Percentiles rank a stretch among this genome's conserved stretches.
Conservation (phyloP, 2,329 filamentous ascomycete species). For the Penicillium freii region DNA sequence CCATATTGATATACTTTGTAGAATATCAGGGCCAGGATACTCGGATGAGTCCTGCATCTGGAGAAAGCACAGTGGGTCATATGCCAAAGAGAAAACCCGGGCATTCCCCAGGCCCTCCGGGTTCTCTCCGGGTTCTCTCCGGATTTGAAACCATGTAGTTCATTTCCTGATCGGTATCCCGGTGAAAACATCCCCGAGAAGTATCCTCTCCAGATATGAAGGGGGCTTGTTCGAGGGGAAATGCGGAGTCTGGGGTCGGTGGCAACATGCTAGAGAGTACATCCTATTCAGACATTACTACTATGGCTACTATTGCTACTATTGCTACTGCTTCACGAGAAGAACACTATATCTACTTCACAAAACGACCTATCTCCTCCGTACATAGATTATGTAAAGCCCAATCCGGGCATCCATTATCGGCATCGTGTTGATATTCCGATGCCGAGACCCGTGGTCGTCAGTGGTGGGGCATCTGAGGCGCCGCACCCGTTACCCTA, state of each 20-base stretch:
- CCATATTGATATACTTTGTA: not conserved
- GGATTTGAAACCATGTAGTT: constrained; percentile 1
- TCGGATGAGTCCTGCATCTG: constrained; percentile 2
- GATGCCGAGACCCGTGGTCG: constrained; percentile 1
- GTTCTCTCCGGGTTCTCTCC: constrained; percentile 12
- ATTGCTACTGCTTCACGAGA: too few relatives aligned
- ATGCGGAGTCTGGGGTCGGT: constrained; percentile 21
- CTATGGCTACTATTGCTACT: not conserved
- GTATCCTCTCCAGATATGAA: constrained; percentile 6
- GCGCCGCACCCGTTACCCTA: constrained; percentile 5
- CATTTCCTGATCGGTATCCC: constrained; percentile 21
- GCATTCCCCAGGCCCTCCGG: constrained; percentile 15
- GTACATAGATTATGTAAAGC: not conserved
- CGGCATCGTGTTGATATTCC: not conserved
- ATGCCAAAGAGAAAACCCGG: constrained; percentile 3
- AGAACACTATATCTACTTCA: not conserved
- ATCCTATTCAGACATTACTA: not conserved
- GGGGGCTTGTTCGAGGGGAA: constrained; percentile 12
- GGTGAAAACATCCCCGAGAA: constrained; percentile 16
- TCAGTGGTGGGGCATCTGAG: not conserved
- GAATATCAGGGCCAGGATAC: not conserved
- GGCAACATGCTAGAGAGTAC: not conserved
- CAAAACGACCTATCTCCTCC: not conserved
- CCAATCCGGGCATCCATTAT: not conserved
- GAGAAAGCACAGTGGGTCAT: constrained; percentile 2